Evolutionary conservation across 2,329 filamentous ascomycete genomes (phyloP), one percentile per base, ranked within the genome.

Genomic region (Leptodontidium sp.): DNA sequence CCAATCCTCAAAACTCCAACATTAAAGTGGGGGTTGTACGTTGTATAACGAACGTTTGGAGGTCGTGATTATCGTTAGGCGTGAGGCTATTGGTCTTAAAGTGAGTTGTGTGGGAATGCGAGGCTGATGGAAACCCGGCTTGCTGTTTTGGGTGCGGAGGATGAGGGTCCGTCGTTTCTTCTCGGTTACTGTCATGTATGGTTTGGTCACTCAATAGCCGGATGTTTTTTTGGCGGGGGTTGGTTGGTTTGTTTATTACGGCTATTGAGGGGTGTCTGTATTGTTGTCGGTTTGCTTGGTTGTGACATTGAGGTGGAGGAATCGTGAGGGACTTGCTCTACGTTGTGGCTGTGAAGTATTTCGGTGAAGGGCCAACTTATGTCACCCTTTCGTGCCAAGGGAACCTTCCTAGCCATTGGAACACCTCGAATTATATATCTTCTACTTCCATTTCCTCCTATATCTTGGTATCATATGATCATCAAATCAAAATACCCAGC

Each of bases 141-240:
- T 43, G 15, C 64, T 26, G 45, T 8, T 26, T 45, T 66, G 17
- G 57, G 64, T 61, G 29, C 64, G 64, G 64, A 66, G 26, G 47
- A 4, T 11, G 53, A 53, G 45, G n/a, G 32, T 66, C 64, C 64
- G 64, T 53, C 29, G 17, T 21, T n/a, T 15, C 40, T 11, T 52
- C 49, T 45, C 26, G 53, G 45, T 59, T 59, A 40, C 55, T 59
- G 52, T n/a, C 4, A 3, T 32, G 38, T 9, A 40, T 40, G 38
- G 14, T 4, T 17, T 32, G 15, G 29, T n/a, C 15, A 8, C 26
- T 55, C 52, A 55, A 55, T 55, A 55, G 52, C 52, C 52, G 52
- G 29, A 32, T 29, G 6, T 24, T 6, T 17, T n/a, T 1, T 32
- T 55, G 24, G 26, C 15, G 14, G 43, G 4, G 6, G 29, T 6